Evolutionary conservation across 306 rosid genomes (phyloP).

Genomic region (Argentina anserina): DNA sequence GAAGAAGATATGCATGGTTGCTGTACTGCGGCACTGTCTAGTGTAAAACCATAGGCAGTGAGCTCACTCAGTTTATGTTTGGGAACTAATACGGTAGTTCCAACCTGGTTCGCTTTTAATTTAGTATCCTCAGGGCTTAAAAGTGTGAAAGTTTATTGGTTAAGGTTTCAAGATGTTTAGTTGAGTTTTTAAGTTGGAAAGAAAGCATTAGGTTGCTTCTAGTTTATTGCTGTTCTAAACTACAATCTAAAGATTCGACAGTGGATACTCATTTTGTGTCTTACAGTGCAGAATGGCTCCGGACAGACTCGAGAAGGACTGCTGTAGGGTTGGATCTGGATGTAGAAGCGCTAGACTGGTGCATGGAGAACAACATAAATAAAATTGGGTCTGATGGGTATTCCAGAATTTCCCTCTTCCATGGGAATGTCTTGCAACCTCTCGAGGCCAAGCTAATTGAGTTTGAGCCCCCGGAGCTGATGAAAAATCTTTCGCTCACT

Average conservation of each 20-base stretch:
- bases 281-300: conserved; percentile 79
- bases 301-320: conserved; percentile 70
- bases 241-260: conserved; percentile 11
- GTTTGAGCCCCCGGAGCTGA: conserved; percentile 41
- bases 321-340: conserved; percentile 85
- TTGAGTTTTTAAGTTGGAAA: neutral
- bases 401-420: conserved; percentile 80
- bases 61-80: neutral
- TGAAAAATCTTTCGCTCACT: conserved; percentile 42
- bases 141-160: neutral
- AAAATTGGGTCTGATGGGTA: conserved; percentile 61
- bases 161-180: neutral
- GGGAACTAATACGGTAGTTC: neutral
- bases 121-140: neutral
- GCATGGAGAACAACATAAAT: conserved; percentile 70
- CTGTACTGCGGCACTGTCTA: no score
- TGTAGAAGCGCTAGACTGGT: conserved; percentile 74
- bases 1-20: neutral
- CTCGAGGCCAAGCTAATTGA: conserved; percentile 60
- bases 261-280: conserved; percentile 20
- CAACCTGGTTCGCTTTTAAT: neutral
- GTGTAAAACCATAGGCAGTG: neutral
- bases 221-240: conserved; percentile 4
- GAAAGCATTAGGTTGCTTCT: neutral
- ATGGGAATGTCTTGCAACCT: conserved; percentile 83